A percentile compares a stretch with the other conserved stretches of the same genome.
These are phyloP conservation scores for Wallacemonas rigidus DNA, from an alignment of 208 protist genomes.

Conservation along the genomic window DNA sequence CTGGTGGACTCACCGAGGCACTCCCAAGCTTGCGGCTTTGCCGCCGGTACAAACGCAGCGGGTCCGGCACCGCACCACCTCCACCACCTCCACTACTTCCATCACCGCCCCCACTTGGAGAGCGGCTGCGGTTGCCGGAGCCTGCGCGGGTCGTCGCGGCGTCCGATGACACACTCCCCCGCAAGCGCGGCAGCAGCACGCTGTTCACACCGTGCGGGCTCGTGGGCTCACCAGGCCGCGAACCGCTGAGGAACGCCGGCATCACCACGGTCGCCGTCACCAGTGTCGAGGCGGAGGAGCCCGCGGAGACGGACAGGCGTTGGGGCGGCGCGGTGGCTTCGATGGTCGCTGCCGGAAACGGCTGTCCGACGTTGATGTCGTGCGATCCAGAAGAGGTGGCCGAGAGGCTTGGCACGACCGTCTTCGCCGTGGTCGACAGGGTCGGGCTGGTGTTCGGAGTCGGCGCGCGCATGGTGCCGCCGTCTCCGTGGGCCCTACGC, in stretches of 20 bases:
- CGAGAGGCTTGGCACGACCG: neutral
- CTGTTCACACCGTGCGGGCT: neutral
- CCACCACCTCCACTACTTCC: neutral
- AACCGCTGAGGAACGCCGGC: neutral
- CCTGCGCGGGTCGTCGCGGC: neutral
- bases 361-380: too few relatives aligned
- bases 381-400: neutral
- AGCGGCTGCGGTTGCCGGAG: too few relatives aligned
- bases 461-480: too few relatives aligned
- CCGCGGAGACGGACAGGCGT: neutral
- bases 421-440: neutral
- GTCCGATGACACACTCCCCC: neutral
- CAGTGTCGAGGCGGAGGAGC: neutral
- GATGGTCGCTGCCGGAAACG: too few relatives aligned
- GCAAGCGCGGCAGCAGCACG: too few relatives aligned
- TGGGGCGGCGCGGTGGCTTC: neutral
- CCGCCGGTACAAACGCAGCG: neutral
- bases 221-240: neutral
- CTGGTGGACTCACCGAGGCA: neutral
- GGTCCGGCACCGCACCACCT: neutral
- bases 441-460: neutral
- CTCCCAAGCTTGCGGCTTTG: slow-evolving; percentile 8
- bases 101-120: neutral
- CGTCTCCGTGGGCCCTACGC: too few relatives aligned
- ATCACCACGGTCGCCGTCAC: neutral